Evolutionary conservation across 352 stramenopile genomes (phyloP).

Genomic region (Thalassiosira exigua): DNA sequence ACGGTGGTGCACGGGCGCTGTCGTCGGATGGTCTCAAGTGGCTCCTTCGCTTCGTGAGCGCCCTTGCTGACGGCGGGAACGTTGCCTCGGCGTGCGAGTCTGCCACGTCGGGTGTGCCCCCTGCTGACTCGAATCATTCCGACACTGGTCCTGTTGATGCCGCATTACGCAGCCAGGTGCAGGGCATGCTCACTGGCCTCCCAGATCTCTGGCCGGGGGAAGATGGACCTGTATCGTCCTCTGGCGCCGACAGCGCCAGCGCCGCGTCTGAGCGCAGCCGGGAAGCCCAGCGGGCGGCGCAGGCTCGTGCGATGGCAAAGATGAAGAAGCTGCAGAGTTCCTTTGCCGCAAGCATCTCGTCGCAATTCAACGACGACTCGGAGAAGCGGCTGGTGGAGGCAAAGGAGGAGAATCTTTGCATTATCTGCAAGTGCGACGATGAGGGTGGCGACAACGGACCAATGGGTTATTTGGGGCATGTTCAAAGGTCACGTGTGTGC

Average conservation of each 20-base stretch:
- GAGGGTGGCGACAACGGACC: constrained; percentile 83
- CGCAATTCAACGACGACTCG: constrained; percentile 60
- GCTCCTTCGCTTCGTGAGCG: constrained; percentile 80
- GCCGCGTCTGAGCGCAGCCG: constrained; percentile 62
- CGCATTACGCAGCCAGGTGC: constrained; percentile 57
- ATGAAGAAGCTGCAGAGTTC: constrained; percentile 83
- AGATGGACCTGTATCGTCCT: constrained; percentile 46
- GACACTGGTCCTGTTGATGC: constrained; percentile 35
- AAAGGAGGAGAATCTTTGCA: constrained; percentile 83
- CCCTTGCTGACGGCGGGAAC: constrained; percentile 75
- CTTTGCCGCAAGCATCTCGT: constrained; percentile 77
- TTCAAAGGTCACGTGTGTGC: constrained; percentile 76
- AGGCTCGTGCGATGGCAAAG: constrained; percentile 77
- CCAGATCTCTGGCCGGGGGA: constrained; percentile 80
- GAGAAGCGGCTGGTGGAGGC: constrained; percentile 48
- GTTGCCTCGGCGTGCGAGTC: constrained; percentile 65
- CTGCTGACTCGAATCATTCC: constrained; percentile 15
- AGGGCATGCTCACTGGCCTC: constrained; percentile 75
- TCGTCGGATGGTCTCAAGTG: constrained; percentile 81
- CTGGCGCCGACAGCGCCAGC: constrained; percentile 20
- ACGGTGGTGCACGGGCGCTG: constrained; percentile 76
- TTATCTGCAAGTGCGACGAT: constrained; percentile 86
- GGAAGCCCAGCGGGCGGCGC: constrained; percentile 76
- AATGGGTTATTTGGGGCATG: constrained; percentile 84
- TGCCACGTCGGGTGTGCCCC: constrained; percentile 71